phyloP scores from a whole-genome alignment of 1,284 basidiomycete species.

The Rugosomyces carneus region DNA sequence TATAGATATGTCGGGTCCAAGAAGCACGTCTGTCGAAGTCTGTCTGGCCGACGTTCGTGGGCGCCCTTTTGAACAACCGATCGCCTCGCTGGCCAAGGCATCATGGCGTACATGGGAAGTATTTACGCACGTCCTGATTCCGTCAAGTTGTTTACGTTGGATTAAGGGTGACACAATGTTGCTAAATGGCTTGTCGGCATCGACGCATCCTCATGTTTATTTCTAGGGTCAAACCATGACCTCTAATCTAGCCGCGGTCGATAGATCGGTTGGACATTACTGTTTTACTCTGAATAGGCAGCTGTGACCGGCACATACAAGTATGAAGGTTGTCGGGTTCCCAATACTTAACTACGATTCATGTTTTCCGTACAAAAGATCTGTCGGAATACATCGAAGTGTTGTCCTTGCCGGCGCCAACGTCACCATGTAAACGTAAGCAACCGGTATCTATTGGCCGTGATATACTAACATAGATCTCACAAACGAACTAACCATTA shows the following conservation, averaged over 20 bases:
- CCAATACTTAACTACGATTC: no score
- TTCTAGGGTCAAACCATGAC: not conserved
- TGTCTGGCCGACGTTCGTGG: not conserved
- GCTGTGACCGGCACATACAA: no score
- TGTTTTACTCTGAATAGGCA: no score
- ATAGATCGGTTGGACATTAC: not conserved
- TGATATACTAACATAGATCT: no score
- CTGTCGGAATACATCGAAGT: not conserved
- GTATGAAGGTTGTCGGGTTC: no score
- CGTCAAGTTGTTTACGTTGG: not conserved
- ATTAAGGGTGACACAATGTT: not conserved
- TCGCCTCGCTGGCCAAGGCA: not conserved
- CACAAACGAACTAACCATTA: no score
- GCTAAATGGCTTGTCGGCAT: not conserved
- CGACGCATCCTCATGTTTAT: not conserved
- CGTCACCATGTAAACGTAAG: not conserved
- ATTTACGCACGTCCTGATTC: not conserved
- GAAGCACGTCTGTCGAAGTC: not conserved
- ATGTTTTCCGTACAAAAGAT: not conserved
- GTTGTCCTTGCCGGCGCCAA: not conserved
- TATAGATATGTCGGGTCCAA: not conserved
- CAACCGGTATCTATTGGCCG: not conserved
- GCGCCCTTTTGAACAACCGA: not conserved
- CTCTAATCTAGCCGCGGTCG: not conserved
- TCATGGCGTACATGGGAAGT: not conserved